Conservation (phyloP, 1,284 basidiomycete species). For the Takashimella koratensis region DNA sequence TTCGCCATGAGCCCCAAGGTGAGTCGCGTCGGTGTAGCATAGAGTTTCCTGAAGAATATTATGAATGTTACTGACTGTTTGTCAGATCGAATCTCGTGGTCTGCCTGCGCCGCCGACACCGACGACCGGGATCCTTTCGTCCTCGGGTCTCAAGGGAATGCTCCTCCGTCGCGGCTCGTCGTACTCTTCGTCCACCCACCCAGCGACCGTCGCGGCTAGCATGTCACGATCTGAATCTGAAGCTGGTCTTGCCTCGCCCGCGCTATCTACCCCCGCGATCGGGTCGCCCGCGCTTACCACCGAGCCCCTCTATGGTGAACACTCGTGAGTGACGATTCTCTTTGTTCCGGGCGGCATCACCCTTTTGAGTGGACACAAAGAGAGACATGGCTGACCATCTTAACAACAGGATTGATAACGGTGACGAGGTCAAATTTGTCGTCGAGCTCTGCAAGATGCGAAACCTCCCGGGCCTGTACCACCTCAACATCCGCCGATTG, state of each 20-base stretch:
- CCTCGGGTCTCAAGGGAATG: constrained; percentile 73
- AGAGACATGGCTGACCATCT: constrained; percentile 4
- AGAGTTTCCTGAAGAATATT: too few species aligned
- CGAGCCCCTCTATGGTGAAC: constrained; percentile 73
- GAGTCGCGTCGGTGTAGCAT: constrained; percentile 44
- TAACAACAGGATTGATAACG: constrained; percentile 70
- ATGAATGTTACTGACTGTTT: too few species aligned
- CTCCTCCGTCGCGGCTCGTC: constrained; percentile 83
- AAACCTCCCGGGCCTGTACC: constrained; percentile 79
- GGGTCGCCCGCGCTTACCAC: constrained; percentile 17
- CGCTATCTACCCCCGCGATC: constrained; percentile 4
- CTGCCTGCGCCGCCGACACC: constrained; percentile 70
- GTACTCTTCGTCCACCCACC: constrained; percentile 58
- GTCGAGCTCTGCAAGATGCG: constrained; percentile 85
- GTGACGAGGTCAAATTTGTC: constrained; percentile 89
- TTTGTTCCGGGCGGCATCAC: background rate
- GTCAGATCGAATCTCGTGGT: constrained; percentile 76
- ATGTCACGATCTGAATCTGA: constrained; percentile 33
- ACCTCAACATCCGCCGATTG: constrained; percentile 81
- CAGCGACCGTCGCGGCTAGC: constrained; percentile 7
- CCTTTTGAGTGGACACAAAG: background rate
- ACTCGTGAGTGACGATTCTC: constrained; percentile 39
- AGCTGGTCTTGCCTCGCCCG: constrained; percentile 37
- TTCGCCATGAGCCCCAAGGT: constrained; percentile 75
- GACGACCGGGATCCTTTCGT: constrained; percentile 53